Conservation (phyloP, 257 asterid species). For the Fraxinus quadrangulata region DNA sequence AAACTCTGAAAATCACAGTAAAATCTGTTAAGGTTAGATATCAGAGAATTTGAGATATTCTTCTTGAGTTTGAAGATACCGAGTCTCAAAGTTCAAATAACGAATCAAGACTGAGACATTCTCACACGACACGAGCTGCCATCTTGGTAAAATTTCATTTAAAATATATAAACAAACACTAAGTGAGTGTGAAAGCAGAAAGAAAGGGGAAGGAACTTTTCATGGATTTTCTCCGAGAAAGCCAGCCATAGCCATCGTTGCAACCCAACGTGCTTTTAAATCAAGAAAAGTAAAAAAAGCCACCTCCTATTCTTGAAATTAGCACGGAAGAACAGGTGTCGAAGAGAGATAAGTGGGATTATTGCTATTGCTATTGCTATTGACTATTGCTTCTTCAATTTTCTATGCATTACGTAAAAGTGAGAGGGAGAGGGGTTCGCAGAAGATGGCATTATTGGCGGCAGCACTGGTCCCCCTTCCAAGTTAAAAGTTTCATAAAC, state of each 20-base stretch:
- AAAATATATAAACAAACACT: too few relatives aligned
- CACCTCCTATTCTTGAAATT: conserved; percentile 21
- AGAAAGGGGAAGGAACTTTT: not conserved
- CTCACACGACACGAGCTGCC: not conserved
- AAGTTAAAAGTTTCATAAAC: too few relatives aligned
- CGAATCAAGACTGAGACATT: too few relatives aligned
- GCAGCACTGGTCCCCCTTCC: too few relatives aligned
- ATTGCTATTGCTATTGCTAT: not conserved
- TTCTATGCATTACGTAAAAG: not conserved
- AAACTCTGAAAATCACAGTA: conserved; percentile 26
- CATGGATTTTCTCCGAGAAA: not conserved
- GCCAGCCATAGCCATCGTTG: too few relatives aligned
- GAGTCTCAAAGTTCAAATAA: too few relatives aligned
- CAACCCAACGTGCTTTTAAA: too few relatives aligned
- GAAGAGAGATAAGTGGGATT: not conserved
- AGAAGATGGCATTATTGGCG: too few relatives aligned
- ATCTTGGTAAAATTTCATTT: not conserved
- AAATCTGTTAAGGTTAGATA: not conserved
- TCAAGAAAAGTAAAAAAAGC: not conserved
- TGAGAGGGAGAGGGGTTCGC: too few relatives aligned
- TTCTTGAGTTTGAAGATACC: too few relatives aligned
- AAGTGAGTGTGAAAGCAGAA: not conserved
- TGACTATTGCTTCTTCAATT: not conserved
- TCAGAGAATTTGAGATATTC: too few relatives aligned
- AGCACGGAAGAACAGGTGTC: conserved; percentile 16